Base-by-base conservation (phyloP, 805 yeast species). In the Komagataella kurtzmanii region DNA sequence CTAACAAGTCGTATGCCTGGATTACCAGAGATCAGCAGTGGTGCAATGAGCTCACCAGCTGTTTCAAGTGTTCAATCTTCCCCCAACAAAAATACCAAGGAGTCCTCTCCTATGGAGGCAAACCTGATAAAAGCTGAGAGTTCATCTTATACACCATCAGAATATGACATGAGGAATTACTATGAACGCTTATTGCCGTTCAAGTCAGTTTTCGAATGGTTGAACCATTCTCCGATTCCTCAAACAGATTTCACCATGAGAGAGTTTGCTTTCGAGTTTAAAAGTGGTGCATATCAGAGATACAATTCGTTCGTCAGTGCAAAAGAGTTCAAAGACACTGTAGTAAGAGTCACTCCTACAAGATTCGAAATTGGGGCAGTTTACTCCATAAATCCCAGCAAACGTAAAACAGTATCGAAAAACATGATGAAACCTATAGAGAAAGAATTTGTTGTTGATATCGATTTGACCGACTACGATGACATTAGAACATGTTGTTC, bases 381-480 rank as follows among this genome's bases (percentile, higher is more conserved):
- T 3, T 93, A 89, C 63, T 75, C 88, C 1, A 81, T 85, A 14
- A 88, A 87, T 55, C 99, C 98, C n/a, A 80, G 79, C 52, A 87
- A 88, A 54, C 75, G 96, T 51, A 90, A 87, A 60, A 74, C 81
- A 7, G 71, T 88, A 14, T 79, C 95, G 17, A 86, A 86, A 58
- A 75, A 75, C 30, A 84, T 87, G 19, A 79, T 89, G 83, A 82
- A 80, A 59, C 93, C 99, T 1, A 59, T 83, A 40, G 74, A 79
- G 57, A 93, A 93, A 65, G 99, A 93, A 64, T 73, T 93, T 53
- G 96, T 90, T 6, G 85, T 93, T 57, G 99, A 93, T 80, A 91
- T 93, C 57, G 99, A 93, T 83, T 80, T 93, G 74, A 93, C 97
- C 23, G 99, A 93, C 70, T 93, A 93, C 65, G 98, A 91, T 67